These are phyloP conservation scores for Leccinum colubrinum DNA, from an alignment of 1,284 basidiomycete species.

Conservation along the genomic window DNA sequence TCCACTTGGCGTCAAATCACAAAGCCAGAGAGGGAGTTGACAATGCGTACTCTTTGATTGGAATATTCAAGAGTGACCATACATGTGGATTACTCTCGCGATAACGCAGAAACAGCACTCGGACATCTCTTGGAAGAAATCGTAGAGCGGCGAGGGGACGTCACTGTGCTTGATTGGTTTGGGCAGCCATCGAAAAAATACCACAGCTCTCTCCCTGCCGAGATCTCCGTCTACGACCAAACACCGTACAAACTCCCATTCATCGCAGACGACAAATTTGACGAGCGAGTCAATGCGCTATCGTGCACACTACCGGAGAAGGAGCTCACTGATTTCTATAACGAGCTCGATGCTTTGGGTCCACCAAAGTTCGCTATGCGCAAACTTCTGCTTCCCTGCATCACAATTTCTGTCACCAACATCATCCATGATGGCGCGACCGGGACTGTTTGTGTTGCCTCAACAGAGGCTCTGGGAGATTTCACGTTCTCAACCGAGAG, in stretches of 20 bases:
- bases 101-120: conserved; percentile 11
- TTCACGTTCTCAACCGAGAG: too few species aligned
- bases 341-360: too few species aligned
- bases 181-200: conserved; percentile 15
- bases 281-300: too few species aligned
- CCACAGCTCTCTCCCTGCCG: conserved; percentile 11
- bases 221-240: conserved; percentile 10
- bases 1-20: conserved; percentile 15
- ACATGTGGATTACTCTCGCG: background rate
- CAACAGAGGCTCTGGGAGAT: too few species aligned
- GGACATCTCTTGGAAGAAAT: conserved; percentile 15
- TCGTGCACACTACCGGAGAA: too few species aligned
- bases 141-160: conserved; percentile 5
- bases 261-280: background rate
- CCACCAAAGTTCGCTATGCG: too few species aligned
- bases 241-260: conserved; percentile 1
- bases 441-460: too few species aligned
- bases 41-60: conserved; percentile 16
- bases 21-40: conserved; percentile 11
- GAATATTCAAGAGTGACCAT: conserved; percentile 14
- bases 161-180: conserved; percentile 16
- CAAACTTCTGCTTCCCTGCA: too few species aligned
- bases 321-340: too few species aligned
- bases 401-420: too few species aligned
- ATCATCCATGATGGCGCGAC: too few species aligned